These are phyloP conservation scores for Rhododendron mucronatum DNA, from an alignment of 148 eudicot genomes.

Conservation along the genomic window DNA sequence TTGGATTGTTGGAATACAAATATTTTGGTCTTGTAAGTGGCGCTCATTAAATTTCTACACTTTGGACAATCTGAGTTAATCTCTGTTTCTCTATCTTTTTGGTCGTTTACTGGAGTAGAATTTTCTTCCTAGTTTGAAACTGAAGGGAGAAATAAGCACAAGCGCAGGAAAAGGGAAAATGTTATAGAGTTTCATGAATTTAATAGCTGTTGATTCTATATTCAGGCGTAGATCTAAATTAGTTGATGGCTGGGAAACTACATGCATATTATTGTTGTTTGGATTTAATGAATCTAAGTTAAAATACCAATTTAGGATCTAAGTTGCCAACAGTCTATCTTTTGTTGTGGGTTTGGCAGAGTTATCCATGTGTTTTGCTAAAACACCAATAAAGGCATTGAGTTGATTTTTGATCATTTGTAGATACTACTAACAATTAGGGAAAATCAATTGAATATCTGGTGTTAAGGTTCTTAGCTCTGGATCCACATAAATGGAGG, in stretches of 20 bases:
- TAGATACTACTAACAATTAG: neutral
- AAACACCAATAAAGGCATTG: neutral
- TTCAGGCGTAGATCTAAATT: neutral
- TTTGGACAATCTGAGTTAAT: neutral
- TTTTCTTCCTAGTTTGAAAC: neutral
- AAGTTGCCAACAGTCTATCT: neutral
- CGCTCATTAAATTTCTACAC: neutral
- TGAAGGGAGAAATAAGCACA: neutral
- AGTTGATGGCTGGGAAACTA: neutral
- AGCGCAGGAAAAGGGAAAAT: neutral
- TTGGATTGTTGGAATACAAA: conserved; percentile 47
- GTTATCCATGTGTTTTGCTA: neutral
- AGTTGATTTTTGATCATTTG: neutral
- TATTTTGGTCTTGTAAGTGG: conserved; percentile 52
- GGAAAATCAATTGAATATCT: neutral
- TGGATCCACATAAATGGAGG: neutral
- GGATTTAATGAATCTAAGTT: neutral
- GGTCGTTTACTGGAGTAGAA: neutral
- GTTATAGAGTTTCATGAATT: neutral
- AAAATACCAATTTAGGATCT: neutral
- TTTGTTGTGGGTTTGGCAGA: neutral
- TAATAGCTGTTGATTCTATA: neutral
- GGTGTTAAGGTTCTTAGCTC: neutral
- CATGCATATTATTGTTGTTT: neutral
- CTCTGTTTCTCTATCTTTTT: neutral